Percentiles rank a stretch among this genome's conserved stretches.
Evolutionary conservation across 2,329 filamentous ascomycete species (phyloP).

Genomic region (Orbilia ellipsospora): DNA sequence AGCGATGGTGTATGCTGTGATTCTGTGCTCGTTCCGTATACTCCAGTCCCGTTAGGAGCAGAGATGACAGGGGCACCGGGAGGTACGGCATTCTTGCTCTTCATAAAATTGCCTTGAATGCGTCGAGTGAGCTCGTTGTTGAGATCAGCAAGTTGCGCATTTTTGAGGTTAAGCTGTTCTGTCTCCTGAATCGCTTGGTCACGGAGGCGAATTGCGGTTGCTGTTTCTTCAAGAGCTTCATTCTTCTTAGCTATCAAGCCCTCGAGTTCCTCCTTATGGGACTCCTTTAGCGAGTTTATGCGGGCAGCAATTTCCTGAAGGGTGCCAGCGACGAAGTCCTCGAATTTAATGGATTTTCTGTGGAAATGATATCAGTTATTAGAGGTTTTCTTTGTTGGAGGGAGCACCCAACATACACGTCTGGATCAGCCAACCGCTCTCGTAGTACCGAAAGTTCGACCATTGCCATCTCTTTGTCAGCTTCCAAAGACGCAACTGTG

Average conservation of each 20-base stretch:
- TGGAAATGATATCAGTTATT: conserved; percentile 61
- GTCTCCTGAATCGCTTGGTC: conserved; percentile 96
- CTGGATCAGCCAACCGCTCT: conserved; percentile 57
- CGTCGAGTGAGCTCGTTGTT: conserved; percentile 95
- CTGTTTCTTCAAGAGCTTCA: conserved; percentile 84
- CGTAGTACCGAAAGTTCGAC: conserved; percentile 46
- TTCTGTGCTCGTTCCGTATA: conserved; percentile 60
- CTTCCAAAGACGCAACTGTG: conserved; percentile 71
- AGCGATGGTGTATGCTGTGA: conserved; percentile 59
- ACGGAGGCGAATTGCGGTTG: conserved; percentile 82
- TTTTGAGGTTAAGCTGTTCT: conserved; percentile 92
- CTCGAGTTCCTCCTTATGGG: conserved; percentile 79
- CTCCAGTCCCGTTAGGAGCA: conserved; percentile 65
- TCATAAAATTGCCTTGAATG: conserved; percentile 92
- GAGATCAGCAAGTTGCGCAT: conserved; percentile 90
- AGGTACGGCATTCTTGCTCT: conserved; percentile 72
- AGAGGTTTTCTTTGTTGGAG: conserved; percentile 15
- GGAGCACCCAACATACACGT: conserved; percentile 56
- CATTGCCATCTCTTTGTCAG: conserved; percentile 56
- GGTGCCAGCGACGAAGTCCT: conserved; percentile 73
- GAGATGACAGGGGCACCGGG: conserved; percentile 69
- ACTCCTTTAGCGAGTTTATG: conserved; percentile 79
- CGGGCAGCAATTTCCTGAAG: conserved; percentile 72
- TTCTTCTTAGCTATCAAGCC: conserved; percentile 90
- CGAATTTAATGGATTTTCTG: conserved; percentile 81